These are phyloP conservation scores for Cyclocybe aegerita DNA, from an alignment of 768 basidiomycete genomes.

Conservation along the genomic window DNA sequence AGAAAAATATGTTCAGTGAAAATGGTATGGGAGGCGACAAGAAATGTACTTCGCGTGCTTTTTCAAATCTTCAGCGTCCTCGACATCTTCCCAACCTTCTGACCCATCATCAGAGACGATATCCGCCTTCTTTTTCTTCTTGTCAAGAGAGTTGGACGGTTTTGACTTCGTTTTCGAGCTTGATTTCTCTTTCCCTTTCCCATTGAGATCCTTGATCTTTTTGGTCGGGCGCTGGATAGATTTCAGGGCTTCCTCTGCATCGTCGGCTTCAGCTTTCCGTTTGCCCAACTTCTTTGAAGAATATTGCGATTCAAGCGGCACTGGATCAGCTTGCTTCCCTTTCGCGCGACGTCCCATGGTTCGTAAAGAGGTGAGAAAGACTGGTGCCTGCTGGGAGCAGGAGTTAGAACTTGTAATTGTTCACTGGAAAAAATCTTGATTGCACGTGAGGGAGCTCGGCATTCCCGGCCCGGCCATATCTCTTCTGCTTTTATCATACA, in stretches of 20 bases:
- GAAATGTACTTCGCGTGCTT: slow-evolving; percentile 38
- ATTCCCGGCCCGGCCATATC: background rate
- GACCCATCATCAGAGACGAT: slow-evolving; percentile 29
- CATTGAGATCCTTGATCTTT: slow-evolving; percentile 41
- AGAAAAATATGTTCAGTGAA: slow-evolving; percentile 9
- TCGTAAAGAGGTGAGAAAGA: slow-evolving; percentile 1
- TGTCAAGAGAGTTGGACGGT: slow-evolving; percentile 11
- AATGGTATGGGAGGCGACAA: background rate
- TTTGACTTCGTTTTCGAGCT: slow-evolving; percentile 14
- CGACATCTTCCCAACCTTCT: slow-evolving; percentile 65
- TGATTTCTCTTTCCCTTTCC: slow-evolving; percentile 35
- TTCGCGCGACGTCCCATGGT: slow-evolving; percentile 83
- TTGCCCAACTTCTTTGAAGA: slow-evolving; percentile 67
- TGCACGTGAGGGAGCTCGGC: background rate
- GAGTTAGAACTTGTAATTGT: slow-evolving; percentile 1
- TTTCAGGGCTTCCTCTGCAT: slow-evolving; percentile 31
- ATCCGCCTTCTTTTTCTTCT: slow-evolving; percentile 13
- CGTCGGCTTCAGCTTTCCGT: slow-evolving; percentile 56
- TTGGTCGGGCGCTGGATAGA: slow-evolving; percentile 38
- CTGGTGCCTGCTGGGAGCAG: too few relatives aligned
- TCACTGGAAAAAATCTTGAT: slow-evolving; percentile 9
- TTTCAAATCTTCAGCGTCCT: slow-evolving; percentile 46
- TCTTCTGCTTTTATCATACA: background rate
- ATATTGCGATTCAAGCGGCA: slow-evolving; percentile 46
- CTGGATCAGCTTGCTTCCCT: slow-evolving; percentile 78